Evolutionary conservation across 1,284 basidiomycete species (phyloP), one percentile per base, ranked within the genome.

Genomic region (Tylopilus sp.): DNA sequence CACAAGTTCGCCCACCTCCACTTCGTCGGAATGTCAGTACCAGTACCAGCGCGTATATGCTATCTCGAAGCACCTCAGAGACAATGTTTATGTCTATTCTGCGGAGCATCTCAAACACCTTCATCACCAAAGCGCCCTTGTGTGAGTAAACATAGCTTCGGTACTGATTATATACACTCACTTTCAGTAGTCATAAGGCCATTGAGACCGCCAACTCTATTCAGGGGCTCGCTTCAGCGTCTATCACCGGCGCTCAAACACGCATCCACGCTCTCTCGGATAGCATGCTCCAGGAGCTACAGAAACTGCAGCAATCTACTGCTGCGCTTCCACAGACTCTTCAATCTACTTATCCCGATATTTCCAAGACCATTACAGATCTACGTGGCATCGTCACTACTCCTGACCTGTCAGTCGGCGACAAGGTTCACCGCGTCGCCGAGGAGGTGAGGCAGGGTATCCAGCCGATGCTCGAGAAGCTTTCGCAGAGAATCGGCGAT

Each of bases 1-100:
- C 8, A 63, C 73, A 11, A 71, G 72, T 23, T 68, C 68, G 10
- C 69, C 74, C 6, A 54, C 58, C 12, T 67, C 65, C 7, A 70
- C 41, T 8, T 44, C 64, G 18, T 55, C 61, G 5, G 74, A 78
- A 51, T 67, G 73, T 39, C 73, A 84, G 61, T 86, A 78, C 59
- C 88, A 90, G 66, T 87, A 87, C 60, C 84, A 87, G 61, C 86
- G 87, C 41, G 86, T 77, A 39, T 74, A 79, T 52, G 72, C 74
- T 33, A 76, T 90, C 46, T 84, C 85, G 23, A 76, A 74, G 57
- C 77, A 78, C 42, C 71, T 88, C 54, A 76, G 74, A 52, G 79
- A 81, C 57, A 77, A 83, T 56, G 58, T 89, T 42, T 76, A 76
- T 55, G 76, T 72, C 25, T 84, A 84, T 63, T 86, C 86, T 3